Base-by-base conservation (phyloP, 768 basidiomycete genomes). In the Suillus bovinus region DNA sequence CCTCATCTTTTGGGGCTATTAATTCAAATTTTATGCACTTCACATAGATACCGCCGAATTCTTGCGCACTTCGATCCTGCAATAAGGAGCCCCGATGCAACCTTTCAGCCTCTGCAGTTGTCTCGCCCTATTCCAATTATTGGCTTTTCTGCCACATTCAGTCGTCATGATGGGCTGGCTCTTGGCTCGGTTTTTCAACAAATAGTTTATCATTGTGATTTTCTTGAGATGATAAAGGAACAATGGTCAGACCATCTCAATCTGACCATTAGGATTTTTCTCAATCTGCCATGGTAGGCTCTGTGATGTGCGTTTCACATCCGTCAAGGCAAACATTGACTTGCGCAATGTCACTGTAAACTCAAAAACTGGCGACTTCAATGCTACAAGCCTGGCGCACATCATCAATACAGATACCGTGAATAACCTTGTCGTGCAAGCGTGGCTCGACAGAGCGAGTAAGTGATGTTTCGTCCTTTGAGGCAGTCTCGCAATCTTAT, bases 71-170 rank as follows among this genome's bases (percentile, higher is more conserved):
- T 99, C 73, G 83, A 96, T 68, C 63, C 83, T 13, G 78, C 80
- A n/a, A 85, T 91, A 57, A 78, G 80, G 59, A 81, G 79, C 63
- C 85, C 87, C 29, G 81, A 88, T 70, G 65, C 71, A 52, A 63
- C 74, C 52, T 72, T 80, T 58, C 59, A 70, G n/a, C 71, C 79
- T 49, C 79, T 78, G 29, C 62, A 61, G 49, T 72, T 77, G 42
- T 71, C 72, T 14, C 79, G 86, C 68, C 77, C 78, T 47, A 84
- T 96, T 31, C 94, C 96, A 3, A 87, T 97, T 57, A 82, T 99
- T 50, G 96, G 96, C 0, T 97, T 99, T 72, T 94, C 94, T 59
- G 96, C 96, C 2, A 99, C 96, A 0, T 97, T 97, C 77, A 89
- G 87, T 66, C 84, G 96, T 33, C 92, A 96, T 66, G 96, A 99